These are phyloP conservation scores for Pseudopediastrum boryanum DNA, from an alignment of 139 green algal species.

Conservation along the genomic window DNA sequence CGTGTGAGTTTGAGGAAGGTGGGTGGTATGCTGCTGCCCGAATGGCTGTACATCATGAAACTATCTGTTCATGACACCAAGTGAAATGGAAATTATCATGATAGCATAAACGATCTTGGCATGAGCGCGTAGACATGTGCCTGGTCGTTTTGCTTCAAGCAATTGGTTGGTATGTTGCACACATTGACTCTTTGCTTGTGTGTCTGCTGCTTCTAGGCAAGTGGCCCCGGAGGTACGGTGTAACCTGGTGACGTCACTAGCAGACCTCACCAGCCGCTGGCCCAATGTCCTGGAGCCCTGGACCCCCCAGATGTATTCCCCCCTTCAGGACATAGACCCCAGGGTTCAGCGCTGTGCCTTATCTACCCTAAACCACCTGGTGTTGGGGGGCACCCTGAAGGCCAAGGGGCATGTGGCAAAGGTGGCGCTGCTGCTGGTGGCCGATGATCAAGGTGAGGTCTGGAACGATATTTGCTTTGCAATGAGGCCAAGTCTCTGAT, in stretches of 20 bases:
- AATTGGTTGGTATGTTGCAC: background rate
- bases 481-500: no score
- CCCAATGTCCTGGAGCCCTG: constrained; percentile 95
- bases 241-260: constrained; percentile 87
- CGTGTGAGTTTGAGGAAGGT: no score
- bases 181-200: background rate
- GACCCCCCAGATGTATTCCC: constrained; percentile 85
- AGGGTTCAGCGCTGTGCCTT: constrained; percentile 69
- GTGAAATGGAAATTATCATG: no score
- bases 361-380: constrained; percentile 92
- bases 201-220: constrained; percentile 14
- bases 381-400: constrained; percentile 98
- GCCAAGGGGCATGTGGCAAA: constrained; percentile 89
- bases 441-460: constrained; percentile 30
- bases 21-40: no score
- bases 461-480: no score
- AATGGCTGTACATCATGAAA: no score
- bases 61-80: no score
- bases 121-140: no score
- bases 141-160: no score
- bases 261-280: constrained; percentile 89
- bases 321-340: constrained; percentile 50
- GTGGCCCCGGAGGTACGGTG: constrained; percentile 46
- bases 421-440: constrained; percentile 80
- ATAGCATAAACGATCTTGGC: no score